These are phyloP conservation scores for Ceratocystis albifundus DNA, from an alignment of 2,329 filamentous ascomycete species.

Conservation along the genomic window DNA sequence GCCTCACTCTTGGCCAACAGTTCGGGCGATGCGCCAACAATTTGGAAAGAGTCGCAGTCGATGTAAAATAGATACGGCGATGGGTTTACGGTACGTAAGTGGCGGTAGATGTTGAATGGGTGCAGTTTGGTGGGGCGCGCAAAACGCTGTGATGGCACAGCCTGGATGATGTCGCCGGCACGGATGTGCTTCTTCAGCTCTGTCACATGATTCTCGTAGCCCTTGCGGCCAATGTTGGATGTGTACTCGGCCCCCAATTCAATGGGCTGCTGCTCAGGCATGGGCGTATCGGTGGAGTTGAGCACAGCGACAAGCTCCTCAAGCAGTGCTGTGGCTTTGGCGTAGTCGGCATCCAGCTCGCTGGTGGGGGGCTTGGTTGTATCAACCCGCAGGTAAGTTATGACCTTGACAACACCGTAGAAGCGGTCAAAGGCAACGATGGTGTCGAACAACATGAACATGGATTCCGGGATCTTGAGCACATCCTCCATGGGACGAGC, in stretches of 20 bases:
- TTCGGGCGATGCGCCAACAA: constrained; percentile 90
- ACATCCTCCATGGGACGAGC: constrained; percentile 77
- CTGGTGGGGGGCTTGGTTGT: constrained; percentile 39
- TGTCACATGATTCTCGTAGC: constrained; percentile 84
- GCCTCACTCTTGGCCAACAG: constrained; percentile 83
- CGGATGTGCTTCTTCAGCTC: constrained; percentile 81
- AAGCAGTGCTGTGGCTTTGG: constrained; percentile 52
- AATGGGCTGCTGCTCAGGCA: constrained; percentile 67
- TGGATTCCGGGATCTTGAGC: constrained; percentile 75
- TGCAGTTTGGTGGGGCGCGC: constrained; percentile 80
- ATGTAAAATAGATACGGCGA: constrained; percentile 97
- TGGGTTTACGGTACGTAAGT: constrained; percentile 92
- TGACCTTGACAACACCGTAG: constrained; percentile 82
- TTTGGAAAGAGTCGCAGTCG: constrained; percentile 82
- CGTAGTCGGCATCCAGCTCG: constrained; percentile 47
- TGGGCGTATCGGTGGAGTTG: constrained; percentile 59
- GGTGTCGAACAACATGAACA: constrained; percentile 96
- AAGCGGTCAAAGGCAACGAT: constrained; percentile 92
- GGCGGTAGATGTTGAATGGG: constrained; percentile 95
- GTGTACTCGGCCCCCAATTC: constrained; percentile 64
- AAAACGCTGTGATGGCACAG: constrained; percentile 88
- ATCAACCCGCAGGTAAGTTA: constrained; percentile 75
- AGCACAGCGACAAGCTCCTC: constrained; percentile 58
- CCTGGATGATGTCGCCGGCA: constrained; percentile 91
- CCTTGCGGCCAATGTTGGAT: constrained; percentile 79